phyloP scores from a whole-genome alignment of 1,139 yeast genomes.

The Wickerhamomyces sp. region DNA sequence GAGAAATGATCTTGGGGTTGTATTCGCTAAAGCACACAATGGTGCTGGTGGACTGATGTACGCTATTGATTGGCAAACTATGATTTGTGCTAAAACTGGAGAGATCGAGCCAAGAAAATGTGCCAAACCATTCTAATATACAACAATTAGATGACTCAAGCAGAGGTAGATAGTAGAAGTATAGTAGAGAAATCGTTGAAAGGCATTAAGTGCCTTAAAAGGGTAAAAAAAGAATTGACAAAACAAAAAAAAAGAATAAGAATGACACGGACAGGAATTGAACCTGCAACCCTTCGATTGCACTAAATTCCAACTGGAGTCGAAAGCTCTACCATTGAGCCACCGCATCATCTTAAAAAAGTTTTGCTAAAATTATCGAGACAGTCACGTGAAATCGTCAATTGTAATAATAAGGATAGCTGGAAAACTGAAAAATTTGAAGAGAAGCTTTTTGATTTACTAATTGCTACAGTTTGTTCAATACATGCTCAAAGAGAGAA shows the following conservation, averaged over 20 bases:
- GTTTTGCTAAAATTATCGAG: too few species aligned
- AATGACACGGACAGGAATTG: slow-evolving; percentile 72
- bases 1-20: slow-evolving; percentile 86
- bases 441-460: too few species aligned
- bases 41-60: slow-evolving; percentile 81
- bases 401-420: too few species aligned
- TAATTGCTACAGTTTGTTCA: too few species aligned
- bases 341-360: slow-evolving; percentile 61
- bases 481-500: too few species aligned
- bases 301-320: slow-evolving; percentile 57
- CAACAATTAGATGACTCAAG: background rate
- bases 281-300: slow-evolving; percentile 73
- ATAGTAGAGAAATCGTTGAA: too few species aligned
- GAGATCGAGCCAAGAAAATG: slow-evolving; percentile 78
- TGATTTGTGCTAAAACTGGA: slow-evolving; percentile 77
- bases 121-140: slow-evolving; percentile 70
- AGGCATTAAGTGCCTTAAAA: too few species aligned
- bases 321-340: slow-evolving; percentile 94
- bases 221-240: background rate
- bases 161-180: background rate
- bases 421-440: too few species aligned
- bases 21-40: slow-evolving; percentile 69
- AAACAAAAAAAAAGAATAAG: slow-evolving; percentile 29
- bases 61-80: slow-evolving; percentile 94
- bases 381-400: too few species aligned